Base-by-base conservation (phyloP, 495 filamentous ascomycete genomes). In the Neurospora terricola region DNA sequence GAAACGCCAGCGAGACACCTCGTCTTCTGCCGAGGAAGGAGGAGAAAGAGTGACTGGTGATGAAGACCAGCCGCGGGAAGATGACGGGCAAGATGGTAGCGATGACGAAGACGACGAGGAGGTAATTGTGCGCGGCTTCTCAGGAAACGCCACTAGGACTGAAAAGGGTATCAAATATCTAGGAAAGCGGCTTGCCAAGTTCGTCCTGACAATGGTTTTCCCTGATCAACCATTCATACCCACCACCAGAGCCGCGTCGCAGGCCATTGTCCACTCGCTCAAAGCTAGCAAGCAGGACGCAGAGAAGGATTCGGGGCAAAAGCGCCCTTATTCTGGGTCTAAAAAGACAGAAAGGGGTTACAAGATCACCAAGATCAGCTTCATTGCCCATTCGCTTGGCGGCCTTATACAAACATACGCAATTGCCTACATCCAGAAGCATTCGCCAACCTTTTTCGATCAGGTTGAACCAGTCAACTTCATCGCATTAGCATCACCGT, bases 81-180 rank as follows among this genome's bases (percentile, higher is more conserved):
- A 76, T 12, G 72, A 76, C 8, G 77, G 78, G 38, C 80, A 83
- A 12, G 76, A 81, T 36, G 85, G 84, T 4, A 81, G 86, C 3
- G 86, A 89, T 21, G 86, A 88, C 34, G 86, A 87, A 0, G 90
- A 92, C 23, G 92, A 96, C 21, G 94, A 97, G 79, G 88, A 97
- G 80, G 90, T 97, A n/a, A 90, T 99, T 76, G 96, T 99, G 5
- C 87, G 96, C 77, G 96, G 96, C 21, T 99, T 94, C 78, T 88
- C 90, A 37, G 94, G 92, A 69, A 99, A 99, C 83, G 92, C 91
- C 21, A 91, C 91, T 42, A 91, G 91, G 40, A 99, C 96, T 5
- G 96, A 98, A 82, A 88, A 90, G 76, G 96, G 96, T 30, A 98
- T 99, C 76, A 97, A 98, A 79, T 98, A 97, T 78, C 88, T 99